These are phyloP conservation scores for Prunus kanzakura DNA, from an alignment of 306 rosid genomes.

Conservation along the genomic window DNA sequence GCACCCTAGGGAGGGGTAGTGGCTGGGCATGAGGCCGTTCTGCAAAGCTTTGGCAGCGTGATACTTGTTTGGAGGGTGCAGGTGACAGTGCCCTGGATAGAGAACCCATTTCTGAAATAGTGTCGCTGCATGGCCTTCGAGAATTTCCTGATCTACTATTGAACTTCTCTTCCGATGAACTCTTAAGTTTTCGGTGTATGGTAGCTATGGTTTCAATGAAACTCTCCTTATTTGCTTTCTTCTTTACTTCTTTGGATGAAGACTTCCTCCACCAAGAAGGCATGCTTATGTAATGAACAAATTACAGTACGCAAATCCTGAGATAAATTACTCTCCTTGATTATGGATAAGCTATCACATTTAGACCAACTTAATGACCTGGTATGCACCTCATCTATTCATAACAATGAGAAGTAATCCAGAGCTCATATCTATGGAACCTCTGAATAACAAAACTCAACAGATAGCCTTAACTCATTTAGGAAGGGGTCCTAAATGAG, in stretches of 20 bases:
- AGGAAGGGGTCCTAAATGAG: constrained; percentile 14
- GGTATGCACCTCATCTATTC: constrained; percentile 20
- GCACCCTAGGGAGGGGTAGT: constrained; percentile 79
- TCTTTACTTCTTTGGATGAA: constrained; percentile 79
- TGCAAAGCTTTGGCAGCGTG: constrained; percentile 88
- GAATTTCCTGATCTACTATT: constrained; percentile 60
- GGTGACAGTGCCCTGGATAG: constrained; percentile 62
- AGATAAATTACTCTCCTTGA: constrained; percentile 21
- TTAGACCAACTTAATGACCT: constrained; percentile 23
- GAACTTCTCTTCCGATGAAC: constrained; percentile 61
- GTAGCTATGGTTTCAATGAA: constrained; percentile 62
- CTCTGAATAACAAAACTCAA: constrained; percentile 12
- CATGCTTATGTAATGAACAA: constrained; percentile 42
- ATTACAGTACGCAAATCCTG: constrained; percentile 13
- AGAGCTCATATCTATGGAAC: constrained; percentile 12
- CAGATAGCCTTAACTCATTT: constrained; percentile 6
- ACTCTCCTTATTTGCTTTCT: constrained; percentile 69
- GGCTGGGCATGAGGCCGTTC: constrained; percentile 90
- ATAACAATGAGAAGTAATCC: constrained; percentile 18
- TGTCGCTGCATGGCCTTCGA: constrained; percentile 51
- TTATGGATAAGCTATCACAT: constrained; percentile 26
- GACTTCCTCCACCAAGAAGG: constrained; percentile 88
- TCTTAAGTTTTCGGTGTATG: constrained; percentile 66
- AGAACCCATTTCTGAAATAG: constrained; percentile 77
- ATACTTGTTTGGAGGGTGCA: constrained; percentile 79